phyloP scores from a whole-genome alignment of 75 land plant genomes.

The Gnetum montanum region DNA sequence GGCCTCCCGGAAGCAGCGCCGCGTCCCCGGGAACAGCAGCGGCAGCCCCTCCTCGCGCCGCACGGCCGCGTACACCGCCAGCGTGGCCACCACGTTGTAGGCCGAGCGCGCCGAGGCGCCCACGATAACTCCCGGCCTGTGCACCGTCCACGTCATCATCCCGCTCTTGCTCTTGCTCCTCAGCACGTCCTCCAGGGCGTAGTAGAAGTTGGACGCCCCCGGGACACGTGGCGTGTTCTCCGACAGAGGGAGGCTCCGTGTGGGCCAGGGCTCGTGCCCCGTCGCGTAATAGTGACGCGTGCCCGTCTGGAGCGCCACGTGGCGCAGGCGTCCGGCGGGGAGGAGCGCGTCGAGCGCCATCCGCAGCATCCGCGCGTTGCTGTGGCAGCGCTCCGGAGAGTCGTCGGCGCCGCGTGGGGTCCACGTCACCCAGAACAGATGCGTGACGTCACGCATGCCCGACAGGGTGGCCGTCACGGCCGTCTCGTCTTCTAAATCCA shows the following conservation, averaged over 20 bases:
- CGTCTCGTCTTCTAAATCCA: constrained; percentile 40
- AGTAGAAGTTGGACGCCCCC: constrained; percentile 44
- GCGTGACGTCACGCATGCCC: constrained; percentile 49
- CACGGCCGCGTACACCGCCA: constrained; percentile 65
- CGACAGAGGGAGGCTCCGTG: constrained; percentile 5
- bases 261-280: background rate
- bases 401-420: constrained; percentile 26
- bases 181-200: constrained; percentile 63
- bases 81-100: constrained; percentile 52
- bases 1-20: constrained; percentile 48
- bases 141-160: constrained; percentile 54
- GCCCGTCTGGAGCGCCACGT: constrained; percentile 70
- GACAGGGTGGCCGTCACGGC: constrained; percentile 33
- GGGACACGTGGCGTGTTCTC: constrained; percentile 48
- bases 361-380: constrained; percentile 47
- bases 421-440: constrained; percentile 86
- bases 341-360: constrained; percentile 59
- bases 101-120: constrained; percentile 48
- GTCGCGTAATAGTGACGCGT: constrained; percentile 44
- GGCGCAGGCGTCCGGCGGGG: constrained; percentile 34
- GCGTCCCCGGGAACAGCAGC: constrained; percentile 56
- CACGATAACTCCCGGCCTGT: constrained; percentile 61
- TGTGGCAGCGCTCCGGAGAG: constrained; percentile 20
- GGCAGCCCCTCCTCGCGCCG: constrained; percentile 51
- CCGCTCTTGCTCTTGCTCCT: constrained; percentile 14